A percentile compares a stretch with the other conserved stretches of the same genome.
Conservation (phyloP, 805 yeast genomes). For the Sugiyamaella marilandica region DNA sequence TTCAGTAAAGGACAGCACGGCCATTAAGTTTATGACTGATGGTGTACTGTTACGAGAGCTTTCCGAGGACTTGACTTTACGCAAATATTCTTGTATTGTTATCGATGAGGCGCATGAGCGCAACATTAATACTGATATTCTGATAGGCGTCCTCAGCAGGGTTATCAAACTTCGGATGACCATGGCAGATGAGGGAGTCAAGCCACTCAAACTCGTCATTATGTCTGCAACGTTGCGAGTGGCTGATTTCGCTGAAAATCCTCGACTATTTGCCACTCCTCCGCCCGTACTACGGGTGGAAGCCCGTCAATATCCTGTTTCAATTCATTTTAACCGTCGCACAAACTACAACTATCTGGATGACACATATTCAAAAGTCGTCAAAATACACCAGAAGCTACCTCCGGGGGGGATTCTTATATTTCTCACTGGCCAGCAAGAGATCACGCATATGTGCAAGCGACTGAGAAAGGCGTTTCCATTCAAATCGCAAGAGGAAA, state of each 20-base stretch:
- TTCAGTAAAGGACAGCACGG: slow-evolving; percentile 50
- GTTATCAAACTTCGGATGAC: slow-evolving; percentile 64
- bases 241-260: slow-evolving; percentile 84
- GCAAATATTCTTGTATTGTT: slow-evolving; percentile 77
- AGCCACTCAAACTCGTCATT: slow-evolving; percentile 74
- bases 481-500: slow-evolving; percentile 35
- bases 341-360: slow-evolving; percentile 77
- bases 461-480: slow-evolving; percentile 67
- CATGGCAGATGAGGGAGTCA: slow-evolving; percentile 37
- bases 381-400: slow-evolving; percentile 76
- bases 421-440: slow-evolving; percentile 92
- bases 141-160: slow-evolving; percentile 91
- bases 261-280: slow-evolving; percentile 53
- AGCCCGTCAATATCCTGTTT: slow-evolving; percentile 92
- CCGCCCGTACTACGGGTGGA: slow-evolving; percentile 90
- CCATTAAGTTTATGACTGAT: slow-evolving; percentile 89
- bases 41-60: slow-evolving; percentile 92
- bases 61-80: slow-evolving; percentile 78
- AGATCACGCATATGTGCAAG: slow-evolving; percentile 72
- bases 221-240: slow-evolving; percentile 98
- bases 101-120: slow-evolving; percentile 99
- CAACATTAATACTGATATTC: slow-evolving; percentile 89
- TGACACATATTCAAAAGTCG: slow-evolving; percentile 78
- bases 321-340: slow-evolving; percentile 79
- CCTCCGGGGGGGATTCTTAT: slow-evolving; percentile 94